Evolutionary conservation across 2,329 filamentous ascomycete genomes (phyloP).

Genomic region (Penicillium psychrosexuale): DNA sequence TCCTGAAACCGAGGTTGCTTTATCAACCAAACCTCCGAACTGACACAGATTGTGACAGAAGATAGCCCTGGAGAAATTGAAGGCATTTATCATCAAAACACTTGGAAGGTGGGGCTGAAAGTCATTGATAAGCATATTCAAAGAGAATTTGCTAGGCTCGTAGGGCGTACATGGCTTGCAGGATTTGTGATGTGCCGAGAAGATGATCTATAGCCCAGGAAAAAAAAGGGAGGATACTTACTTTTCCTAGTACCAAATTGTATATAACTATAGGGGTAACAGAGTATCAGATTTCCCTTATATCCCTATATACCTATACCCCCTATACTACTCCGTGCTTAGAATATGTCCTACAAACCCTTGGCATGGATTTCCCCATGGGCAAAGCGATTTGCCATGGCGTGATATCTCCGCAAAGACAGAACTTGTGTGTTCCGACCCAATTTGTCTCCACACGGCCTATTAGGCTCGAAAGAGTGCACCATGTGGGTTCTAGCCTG

Average conservation of each 20-base stretch:
- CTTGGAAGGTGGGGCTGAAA: background rate
- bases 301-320: too few relatives aligned
- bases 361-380: conserved; percentile 1
- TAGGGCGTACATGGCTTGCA: background rate
- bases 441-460: background rate
- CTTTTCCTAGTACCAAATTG: background rate
- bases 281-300: background rate
- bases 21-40: background rate
- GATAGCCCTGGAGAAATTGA: background rate
- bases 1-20: background rate
- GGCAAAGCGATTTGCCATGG: background rate
- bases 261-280: background rate
- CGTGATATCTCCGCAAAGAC: background rate
- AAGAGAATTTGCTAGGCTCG: background rate
- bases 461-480: background rate
- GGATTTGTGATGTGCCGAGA: background rate
- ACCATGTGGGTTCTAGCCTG: conserved; percentile 3
- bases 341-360: background rate
- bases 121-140: background rate
- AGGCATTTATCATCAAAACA: background rate
- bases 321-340: too few relatives aligned
- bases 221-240: background rate
- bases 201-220: background rate
- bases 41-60: background rate
- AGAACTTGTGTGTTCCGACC: background rate